Percentiles rank a stretch among this genome's conserved stretches.
Evolutionary conservation across 176 grass and related monocot genomes (phyloP).

Genomic region (Oryza coarctata): DNA sequence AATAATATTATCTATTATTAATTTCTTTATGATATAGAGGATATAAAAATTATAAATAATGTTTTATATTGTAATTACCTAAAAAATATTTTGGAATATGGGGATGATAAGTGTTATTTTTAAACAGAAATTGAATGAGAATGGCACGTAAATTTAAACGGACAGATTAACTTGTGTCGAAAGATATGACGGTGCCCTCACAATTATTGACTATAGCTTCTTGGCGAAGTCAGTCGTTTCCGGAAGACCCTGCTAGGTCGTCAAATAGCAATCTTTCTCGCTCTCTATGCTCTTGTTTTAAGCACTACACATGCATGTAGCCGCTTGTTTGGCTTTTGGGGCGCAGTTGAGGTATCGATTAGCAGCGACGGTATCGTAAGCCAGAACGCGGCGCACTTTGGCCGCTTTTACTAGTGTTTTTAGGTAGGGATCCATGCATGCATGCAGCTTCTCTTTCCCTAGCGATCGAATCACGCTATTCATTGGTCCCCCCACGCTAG

Average conservation of each 20-base stretch:
- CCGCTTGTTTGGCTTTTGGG: conserved; percentile 51
- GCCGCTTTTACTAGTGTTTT: conserved; percentile 17
- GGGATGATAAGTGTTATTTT: too few species aligned
- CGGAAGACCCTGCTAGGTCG: neutral
- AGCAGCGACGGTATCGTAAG: conserved; percentile 35
- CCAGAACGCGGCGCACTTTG: conserved; percentile 46
- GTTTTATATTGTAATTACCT: too few species aligned
- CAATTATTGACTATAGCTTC: neutral
- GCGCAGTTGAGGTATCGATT: conserved; percentile 24
- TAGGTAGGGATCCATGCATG: neutral
- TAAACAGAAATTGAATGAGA: too few species aligned
- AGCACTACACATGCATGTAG: conserved; percentile 16
- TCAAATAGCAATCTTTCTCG: neutral
- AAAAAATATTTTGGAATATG: too few species aligned
- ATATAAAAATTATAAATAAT: too few species aligned
- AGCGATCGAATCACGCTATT: conserved; percentile 17
- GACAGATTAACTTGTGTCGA: too few species aligned
- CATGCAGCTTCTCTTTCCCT: neutral
- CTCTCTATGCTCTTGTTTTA: neutral
- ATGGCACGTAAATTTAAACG: too few species aligned
- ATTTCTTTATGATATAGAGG: too few species aligned
- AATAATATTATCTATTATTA: too few species aligned
- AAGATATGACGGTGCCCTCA: neutral
- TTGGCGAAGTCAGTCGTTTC: neutral
- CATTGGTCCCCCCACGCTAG: conserved; percentile 12